Percentiles rank a stretch among this genome's conserved stretches.
Conservation (phyloP, 2,329 filamentous ascomycete species). For the Aspergillus phoenicis region DNA sequence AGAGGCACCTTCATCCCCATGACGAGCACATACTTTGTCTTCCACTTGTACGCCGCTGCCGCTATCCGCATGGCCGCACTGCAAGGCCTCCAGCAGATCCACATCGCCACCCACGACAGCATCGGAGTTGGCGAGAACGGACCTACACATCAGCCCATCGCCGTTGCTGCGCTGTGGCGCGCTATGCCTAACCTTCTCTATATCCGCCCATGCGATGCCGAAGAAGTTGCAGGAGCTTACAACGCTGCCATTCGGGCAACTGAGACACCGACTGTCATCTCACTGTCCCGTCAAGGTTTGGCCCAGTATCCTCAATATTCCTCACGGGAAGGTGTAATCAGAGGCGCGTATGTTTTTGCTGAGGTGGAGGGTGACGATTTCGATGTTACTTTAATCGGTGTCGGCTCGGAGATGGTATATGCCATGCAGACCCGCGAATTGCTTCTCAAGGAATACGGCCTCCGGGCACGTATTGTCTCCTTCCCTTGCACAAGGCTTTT, state of each 20-base stretch:
- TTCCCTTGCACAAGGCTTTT: slow-evolving; percentile 57
- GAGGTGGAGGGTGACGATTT: slow-evolving; percentile 37
- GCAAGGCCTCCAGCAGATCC: slow-evolving; percentile 58
- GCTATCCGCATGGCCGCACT: slow-evolving; percentile 64
- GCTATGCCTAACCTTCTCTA: slow-evolving; percentile 66
- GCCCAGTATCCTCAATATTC: slow-evolving; percentile 41
- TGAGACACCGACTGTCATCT: slow-evolving; percentile 47
- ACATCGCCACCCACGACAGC: slow-evolving; percentile 64
- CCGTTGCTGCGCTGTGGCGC: slow-evolving; percentile 59
- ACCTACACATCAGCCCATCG: slow-evolving; percentile 65
- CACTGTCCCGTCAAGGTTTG: slow-evolving; percentile 46
- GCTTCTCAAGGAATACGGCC: slow-evolving; percentile 40
- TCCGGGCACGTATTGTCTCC: slow-evolving; percentile 52
- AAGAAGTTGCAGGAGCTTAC: slow-evolving; percentile 55
- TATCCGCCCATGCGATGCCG: slow-evolving; percentile 61
- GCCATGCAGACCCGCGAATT: slow-evolving; percentile 43
- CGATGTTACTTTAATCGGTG: slow-evolving; percentile 51
- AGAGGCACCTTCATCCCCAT: slow-evolving; percentile 60
- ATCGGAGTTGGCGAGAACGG: slow-evolving; percentile 64
- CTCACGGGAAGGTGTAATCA: slow-evolving; percentile 40
- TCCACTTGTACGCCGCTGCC: slow-evolving; percentile 61
- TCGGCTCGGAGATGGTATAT: slow-evolving; percentile 55
- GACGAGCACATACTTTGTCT: slow-evolving; percentile 61
- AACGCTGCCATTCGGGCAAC: slow-evolving; percentile 44
- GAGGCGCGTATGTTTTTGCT: slow-evolving; percentile 46